phyloP scores from a whole-genome alignment of 139 green algal species.

The Chlorella sp. region DNA sequence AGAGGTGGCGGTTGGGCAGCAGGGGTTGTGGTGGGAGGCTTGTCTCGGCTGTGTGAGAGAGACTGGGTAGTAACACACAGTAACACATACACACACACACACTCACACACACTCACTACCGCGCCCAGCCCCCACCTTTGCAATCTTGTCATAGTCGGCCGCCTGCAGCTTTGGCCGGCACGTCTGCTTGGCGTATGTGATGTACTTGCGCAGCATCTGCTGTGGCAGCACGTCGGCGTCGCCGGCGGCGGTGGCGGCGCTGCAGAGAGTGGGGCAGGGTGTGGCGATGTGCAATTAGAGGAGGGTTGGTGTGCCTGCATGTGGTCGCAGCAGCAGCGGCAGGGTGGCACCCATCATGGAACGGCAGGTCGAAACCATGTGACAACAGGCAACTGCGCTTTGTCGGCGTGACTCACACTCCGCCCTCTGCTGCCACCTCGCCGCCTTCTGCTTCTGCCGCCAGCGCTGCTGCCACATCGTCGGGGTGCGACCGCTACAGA shows the following conservation, averaged over 20 bases:
- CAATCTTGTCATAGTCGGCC: constrained; percentile 81
- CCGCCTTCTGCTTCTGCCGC: constrained; percentile 12
- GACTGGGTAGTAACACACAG: too few species aligned
- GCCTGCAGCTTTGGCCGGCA: constrained; percentile 71
- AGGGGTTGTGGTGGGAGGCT: too few species aligned
- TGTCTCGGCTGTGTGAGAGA: too few species aligned
- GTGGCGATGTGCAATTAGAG: not conserved
- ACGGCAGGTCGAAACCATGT: too few species aligned
- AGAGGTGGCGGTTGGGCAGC: too few species aligned
- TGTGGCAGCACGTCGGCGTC: constrained; percentile 83
- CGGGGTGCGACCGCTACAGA: constrained; percentile 71
- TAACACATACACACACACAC: too few species aligned
- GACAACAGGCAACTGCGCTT: too few species aligned
- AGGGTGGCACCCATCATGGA: not conserved
- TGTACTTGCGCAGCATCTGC: constrained; percentile 97
- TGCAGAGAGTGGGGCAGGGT: not conserved
- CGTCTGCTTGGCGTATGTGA: constrained; percentile 94
- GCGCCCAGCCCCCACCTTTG: constrained; percentile 45
- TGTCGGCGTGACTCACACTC: not conserved
- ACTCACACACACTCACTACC: too few species aligned
- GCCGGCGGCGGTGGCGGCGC: not conserved
- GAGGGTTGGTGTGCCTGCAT: not conserved
- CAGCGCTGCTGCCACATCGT: constrained; percentile 67
- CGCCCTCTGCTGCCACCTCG: not conserved
- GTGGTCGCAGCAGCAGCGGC: not conserved